Base-by-base conservation (phyloP, 306 rosid genomes). In the Boehmeria nivea region DNA sequence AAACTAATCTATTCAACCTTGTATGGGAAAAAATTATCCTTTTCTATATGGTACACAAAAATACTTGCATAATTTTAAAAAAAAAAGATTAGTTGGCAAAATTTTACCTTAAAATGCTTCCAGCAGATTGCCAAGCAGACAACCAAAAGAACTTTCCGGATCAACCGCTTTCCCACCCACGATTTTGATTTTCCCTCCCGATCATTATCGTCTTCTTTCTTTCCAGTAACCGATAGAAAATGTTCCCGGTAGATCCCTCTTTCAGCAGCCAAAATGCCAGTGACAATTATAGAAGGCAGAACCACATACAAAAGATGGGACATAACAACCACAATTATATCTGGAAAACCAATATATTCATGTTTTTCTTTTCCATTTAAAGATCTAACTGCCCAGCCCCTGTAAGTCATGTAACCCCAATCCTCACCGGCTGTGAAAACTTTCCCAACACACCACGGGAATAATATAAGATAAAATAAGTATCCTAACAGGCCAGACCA, bases 81-180 rank as follows among this genome's bases (percentile, higher is more conserved):
- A 28, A 28, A 28, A 28, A 28, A 31, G 9, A 2, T 10, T 4
- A 31, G 36, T 31, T 6, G 2, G 36, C 9, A 31, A 31, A 31
- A 2, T 38, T 79, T 78, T 73, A 91, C 98, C 96, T 61, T 61
- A 67, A 84, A 80, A 82, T 91, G 98, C 81, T 64, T 87, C 93
- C 75, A 70, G 75, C 81, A 82, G 56, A 82, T 68, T 54, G 78
- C 84, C 68, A 85, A 59, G 85, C 94, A 78, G 37, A 70, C 16
- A 66, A 83, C 71, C 60, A 55, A 67, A 13, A 87, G 74, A 73
- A 79, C 57, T 71, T 60, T 81, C 31, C 89, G 76, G 51, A 84
- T 71, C 87, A 76, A 57, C 57, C 93, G 76, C 58, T 69, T 59
- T 61, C 82, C 70, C 46, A 71, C 52, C 63, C 38, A 72, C 31